Base-by-base conservation (phyloP, 805 yeast genomes). In the Yarrowia phangngaensis region DNA sequence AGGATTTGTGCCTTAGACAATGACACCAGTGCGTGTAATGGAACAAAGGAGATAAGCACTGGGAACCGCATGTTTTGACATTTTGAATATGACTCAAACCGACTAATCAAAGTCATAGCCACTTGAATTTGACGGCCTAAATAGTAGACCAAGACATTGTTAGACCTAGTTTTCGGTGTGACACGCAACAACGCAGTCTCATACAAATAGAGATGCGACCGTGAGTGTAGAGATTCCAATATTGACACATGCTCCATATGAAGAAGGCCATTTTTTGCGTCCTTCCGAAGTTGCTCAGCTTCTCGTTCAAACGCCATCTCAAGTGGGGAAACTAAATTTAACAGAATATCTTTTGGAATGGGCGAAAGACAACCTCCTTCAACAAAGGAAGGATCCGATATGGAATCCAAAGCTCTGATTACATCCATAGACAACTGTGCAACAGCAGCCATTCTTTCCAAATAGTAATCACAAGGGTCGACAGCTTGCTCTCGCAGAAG, bases 221-320 rank as follows among this genome's bases (percentile, higher is more conserved):
- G 17, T 5, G 48, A 11, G 16, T 29, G 48, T n/a, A 29, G 22
- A n/a, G 48, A 41, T 4, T 29, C 35, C 3, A 41, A 22, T 9
- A 41, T 22, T 6, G 34, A 34, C 20, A 41, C 34, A 15, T 41
- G 48, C 35, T 41, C 35, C 35, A 30, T 20, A 15, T 20, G 48
- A 27, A 41, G 8, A 3, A 29, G 22, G 4, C 48, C 48, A 6
- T 23, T 23, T 7, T 29, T 29, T 1, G 48, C 34, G 15, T 41
- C 48, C 16, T 29, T 41, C 20, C 35, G 20, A 6, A 41, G 29
- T 27, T 29, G 28, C 5, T 20, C 48, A 12, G 35, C 27, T 11
- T 41, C 48, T 4, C 22, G 3, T 41, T 41, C 48, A 29, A 41
- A 29, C 6, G 27, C 48, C 1, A 15, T n/a, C 17, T 41, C 48